A percentile compares a stretch with the other conserved stretches of the same genome.
Conservation (phyloP, 2,329 filamentous ascomycete species). For the Escovopsis sp. region DNA sequence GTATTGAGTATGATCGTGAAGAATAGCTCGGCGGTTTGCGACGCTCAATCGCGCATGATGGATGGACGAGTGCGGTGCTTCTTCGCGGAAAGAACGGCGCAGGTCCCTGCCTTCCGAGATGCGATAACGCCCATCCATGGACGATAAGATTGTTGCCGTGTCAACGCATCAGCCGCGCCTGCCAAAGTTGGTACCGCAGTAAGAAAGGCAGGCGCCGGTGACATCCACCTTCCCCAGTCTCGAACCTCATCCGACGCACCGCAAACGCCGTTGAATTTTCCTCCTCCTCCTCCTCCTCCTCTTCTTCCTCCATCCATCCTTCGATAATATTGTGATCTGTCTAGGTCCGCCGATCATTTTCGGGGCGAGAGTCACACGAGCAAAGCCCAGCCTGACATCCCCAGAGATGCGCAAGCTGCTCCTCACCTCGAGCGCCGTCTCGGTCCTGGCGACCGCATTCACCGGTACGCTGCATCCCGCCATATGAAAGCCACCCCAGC, state of each 20-base stretch:
- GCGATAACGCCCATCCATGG: conserved; percentile 7
- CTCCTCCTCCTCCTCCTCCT: neutral
- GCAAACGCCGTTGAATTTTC: too few species aligned
- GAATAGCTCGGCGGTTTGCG: conserved; percentile 1
- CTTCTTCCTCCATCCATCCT: neutral
- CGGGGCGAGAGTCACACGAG: neutral
- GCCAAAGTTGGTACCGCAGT: neutral
- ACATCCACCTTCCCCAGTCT: neutral
- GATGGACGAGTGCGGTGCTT: too few species aligned
- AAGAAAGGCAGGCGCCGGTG: neutral
- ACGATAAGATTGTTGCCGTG: conserved; percentile 31
- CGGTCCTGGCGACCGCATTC: conserved; percentile 46
- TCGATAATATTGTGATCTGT: neutral
- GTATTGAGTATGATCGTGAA: conserved; percentile 5
- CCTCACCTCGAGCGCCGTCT: conserved; percentile 57
- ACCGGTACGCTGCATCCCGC: conserved; percentile 38
- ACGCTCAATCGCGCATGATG: neutral
- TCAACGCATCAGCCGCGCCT: conserved; percentile 15
- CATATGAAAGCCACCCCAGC: neutral
- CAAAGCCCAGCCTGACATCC: conserved; percentile 12
- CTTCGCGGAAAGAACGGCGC: too few species aligned
- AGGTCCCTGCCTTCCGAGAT: neutral
- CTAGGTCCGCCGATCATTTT: too few species aligned
- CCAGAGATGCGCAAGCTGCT: conserved; percentile 31
- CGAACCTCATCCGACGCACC: neutral